Conservation (phyloP, 257 asterid species). For the Lithospermum erythrorhizon region DNA sequence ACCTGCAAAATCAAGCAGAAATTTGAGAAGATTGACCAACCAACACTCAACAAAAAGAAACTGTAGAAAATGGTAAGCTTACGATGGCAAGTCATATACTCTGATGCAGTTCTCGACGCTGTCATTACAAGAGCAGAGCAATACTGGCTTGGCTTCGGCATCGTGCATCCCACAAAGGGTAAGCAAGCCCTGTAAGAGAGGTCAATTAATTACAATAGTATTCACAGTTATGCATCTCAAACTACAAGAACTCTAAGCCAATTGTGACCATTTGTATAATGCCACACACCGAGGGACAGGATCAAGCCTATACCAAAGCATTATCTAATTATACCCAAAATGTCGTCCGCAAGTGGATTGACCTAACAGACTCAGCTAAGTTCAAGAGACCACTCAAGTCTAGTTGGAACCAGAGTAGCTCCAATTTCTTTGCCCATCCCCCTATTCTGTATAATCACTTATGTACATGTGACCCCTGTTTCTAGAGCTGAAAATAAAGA, state of each 20-base stretch:
- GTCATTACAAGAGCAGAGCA: constrained; percentile 83
- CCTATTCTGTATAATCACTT: too few relatives aligned
- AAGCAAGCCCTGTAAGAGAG: constrained; percentile 61
- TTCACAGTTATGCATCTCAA: neutral
- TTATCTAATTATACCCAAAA: too few relatives aligned
- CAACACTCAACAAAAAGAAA: constrained; percentile 7
- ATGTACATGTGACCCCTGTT: neutral
- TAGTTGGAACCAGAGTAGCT: neutral
- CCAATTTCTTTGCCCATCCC: neutral
- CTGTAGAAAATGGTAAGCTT: constrained; percentile 19
- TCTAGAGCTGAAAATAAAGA: neutral
- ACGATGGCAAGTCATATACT: constrained; percentile 94
- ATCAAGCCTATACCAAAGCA: neutral
- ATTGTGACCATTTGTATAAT: neutral
- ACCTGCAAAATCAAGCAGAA: constrained; percentile 25
- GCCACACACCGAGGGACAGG: neutral
- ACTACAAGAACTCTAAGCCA: neutral
- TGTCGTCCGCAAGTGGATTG: neutral
- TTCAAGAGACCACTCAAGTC: neutral
- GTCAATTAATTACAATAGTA: constrained; percentile 4
- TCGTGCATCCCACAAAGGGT: constrained; percentile 91
- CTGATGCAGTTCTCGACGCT: constrained; percentile 28
- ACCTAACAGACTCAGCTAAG: neutral
- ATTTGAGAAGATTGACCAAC: neutral
- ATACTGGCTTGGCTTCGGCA: constrained; percentile 81